phyloP scores from a whole-genome alignment of 257 asterid genomes.

The Vinca minor region DNA sequence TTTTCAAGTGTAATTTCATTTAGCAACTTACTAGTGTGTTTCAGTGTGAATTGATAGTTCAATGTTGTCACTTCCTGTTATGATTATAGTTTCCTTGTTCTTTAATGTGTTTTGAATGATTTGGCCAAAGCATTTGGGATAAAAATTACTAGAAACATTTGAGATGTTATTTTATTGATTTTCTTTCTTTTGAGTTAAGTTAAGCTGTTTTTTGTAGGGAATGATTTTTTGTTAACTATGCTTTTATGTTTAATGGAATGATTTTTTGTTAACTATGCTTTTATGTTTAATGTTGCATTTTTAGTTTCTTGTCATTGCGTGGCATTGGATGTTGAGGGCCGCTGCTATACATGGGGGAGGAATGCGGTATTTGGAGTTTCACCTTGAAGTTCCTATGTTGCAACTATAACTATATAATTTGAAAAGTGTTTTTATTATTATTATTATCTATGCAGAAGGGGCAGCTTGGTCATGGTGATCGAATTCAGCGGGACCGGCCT shows the following conservation, averaged over 20 bases:
- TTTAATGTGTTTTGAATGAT: background rate
- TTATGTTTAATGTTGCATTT: conserved; percentile 15
- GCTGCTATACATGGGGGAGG: conserved; percentile 97
- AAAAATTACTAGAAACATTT: too few relatives aligned
- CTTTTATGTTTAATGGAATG: background rate
- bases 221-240: background rate
- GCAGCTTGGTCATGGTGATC: conserved; percentile 98
- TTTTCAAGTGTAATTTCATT: background rate
- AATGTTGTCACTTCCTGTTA: background rate
- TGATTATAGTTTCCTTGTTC: background rate
- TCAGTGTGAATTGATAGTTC: background rate
- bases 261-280: background rate
- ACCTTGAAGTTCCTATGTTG: conserved; percentile 1
- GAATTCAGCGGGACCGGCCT: conserved; percentile 74
- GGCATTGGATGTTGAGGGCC: conserved; percentile 89
- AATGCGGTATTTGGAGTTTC: conserved; percentile 57
- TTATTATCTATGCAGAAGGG: conserved; percentile 60
- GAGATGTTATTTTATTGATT: background rate
- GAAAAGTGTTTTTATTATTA: background rate
- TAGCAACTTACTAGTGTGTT: too few relatives aligned
- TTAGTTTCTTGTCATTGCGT: conserved; percentile 90
- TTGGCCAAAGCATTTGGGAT: background rate
- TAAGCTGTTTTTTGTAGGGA: too few relatives aligned
- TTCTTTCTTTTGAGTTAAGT: too few relatives aligned
- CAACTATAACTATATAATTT: conserved; percentile 4